Conservation (phyloP, 2,329 filamentous ascomycete genomes). For the Penicillium paneum region DNA sequence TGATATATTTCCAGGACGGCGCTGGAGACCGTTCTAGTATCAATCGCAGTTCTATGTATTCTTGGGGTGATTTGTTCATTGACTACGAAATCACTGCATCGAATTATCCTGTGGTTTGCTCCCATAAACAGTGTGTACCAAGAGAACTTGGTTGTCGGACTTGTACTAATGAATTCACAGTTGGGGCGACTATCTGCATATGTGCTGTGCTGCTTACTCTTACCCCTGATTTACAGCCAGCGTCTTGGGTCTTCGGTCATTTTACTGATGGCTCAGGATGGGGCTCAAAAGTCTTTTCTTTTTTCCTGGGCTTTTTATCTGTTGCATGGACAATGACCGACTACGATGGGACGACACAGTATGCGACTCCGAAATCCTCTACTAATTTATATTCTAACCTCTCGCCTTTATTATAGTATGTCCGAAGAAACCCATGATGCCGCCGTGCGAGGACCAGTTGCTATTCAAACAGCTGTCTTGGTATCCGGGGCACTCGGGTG, state of each 20-base stretch:
- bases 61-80: slow-evolving; percentile 62
- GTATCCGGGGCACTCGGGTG: slow-evolving; percentile 60
- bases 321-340: slow-evolving; percentile 62
- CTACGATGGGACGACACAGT: slow-evolving; percentile 65
- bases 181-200: slow-evolving; percentile 59
- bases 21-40: slow-evolving; percentile 57
- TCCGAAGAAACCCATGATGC: slow-evolving; percentile 66
- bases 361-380: slow-evolving; percentile 22
- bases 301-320: slow-evolving; percentile 54
- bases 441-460: slow-evolving; percentile 57
- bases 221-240: slow-evolving; percentile 58
- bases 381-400: not conserved
- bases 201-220: slow-evolving; percentile 58
- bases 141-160: not conserved
- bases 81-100: slow-evolving; percentile 58
- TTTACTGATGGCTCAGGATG: slow-evolving; percentile 62
- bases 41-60: slow-evolving; percentile 54
- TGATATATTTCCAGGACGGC: slow-evolving; percentile 47
- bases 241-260: slow-evolving; percentile 59
- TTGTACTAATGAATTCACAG: slow-evolving; percentile 24
- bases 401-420: slow-evolving; percentile 47
- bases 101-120: slow-evolving; percentile 62
- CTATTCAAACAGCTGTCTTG: slow-evolving; percentile 58
- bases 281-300: slow-evolving; percentile 60
- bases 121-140: slow-evolving; percentile 57